These are phyloP conservation scores for Bromus sterilis DNA, from an alignment of 176 grass and related monocot genomes.

Conservation along the genomic window DNA sequence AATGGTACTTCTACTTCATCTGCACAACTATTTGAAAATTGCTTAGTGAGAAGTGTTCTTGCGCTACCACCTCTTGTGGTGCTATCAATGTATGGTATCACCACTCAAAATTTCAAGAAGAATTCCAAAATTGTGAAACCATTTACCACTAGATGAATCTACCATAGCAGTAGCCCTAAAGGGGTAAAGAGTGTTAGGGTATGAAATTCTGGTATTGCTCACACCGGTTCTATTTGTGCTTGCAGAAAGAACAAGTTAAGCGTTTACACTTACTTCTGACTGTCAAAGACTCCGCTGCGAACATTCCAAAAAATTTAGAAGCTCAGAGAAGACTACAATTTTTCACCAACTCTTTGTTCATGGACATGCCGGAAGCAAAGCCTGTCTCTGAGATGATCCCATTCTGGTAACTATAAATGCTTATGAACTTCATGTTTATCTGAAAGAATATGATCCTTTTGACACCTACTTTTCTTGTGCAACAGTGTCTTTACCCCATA, in stretches of 20 bases:
- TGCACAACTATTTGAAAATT: neutral
- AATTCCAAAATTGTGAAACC: neutral
- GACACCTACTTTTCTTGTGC: constrained; percentile 33
- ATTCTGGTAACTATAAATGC: constrained; percentile 60
- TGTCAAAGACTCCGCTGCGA: constrained; percentile 82
- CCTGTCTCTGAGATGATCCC: constrained; percentile 94
- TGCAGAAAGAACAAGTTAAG: constrained; percentile 86
- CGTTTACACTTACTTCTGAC: constrained; percentile 93
- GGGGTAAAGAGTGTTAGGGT: neutral
- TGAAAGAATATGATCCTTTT: constrained; percentile 14
- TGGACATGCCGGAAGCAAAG: constrained; percentile 79
- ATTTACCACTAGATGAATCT: too few relatives aligned
- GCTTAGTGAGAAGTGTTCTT: neutral
- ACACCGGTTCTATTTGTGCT: constrained; percentile 1
- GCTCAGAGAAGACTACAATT: constrained; percentile 86
- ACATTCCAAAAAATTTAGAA: constrained; percentile 93
- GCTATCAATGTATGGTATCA: neutral
- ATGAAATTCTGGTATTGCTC: neutral
- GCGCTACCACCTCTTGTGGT: neutral
- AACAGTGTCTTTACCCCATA: constrained; percentile 98
- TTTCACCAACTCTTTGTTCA: constrained; percentile 93
- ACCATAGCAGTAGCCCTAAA: neutral
- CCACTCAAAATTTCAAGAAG: neutral
- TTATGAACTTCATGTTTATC: neutral
- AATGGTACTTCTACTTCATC: constrained; percentile 56